These are phyloP conservation scores for Alternaria gaisen DNA, from an alignment of 2,329 filamentous ascomycete species.

Conservation along the genomic window DNA sequence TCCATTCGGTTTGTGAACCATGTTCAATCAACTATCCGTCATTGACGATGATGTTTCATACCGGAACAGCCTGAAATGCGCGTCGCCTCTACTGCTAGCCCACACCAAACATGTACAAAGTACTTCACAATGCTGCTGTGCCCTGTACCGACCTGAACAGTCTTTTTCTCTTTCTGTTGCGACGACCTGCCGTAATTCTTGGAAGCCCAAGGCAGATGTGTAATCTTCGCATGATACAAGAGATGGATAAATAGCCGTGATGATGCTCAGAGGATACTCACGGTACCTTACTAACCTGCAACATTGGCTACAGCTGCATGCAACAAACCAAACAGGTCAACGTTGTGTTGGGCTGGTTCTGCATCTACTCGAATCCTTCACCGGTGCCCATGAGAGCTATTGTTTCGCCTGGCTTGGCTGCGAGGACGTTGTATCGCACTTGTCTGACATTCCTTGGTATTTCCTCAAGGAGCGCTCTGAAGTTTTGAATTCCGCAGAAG, in stretches of 20 bases:
- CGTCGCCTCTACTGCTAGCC: neutral
- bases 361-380: neutral
- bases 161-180: neutral
- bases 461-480: neutral
- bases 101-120: neutral
- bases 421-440: neutral
- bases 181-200: neutral
- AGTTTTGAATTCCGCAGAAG: constrained; percentile 1
- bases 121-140: neutral
- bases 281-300: neutral
- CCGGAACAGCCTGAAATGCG: neutral
- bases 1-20: neutral
- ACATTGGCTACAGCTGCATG: neutral
- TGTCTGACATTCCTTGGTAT: neutral
- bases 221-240: neutral
- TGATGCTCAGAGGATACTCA: neutral
- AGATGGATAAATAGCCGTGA: neutral
- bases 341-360: neutral
- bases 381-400: neutral
- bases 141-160: neutral
- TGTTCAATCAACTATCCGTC: neutral
- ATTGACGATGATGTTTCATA: neutral
- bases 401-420: constrained; percentile 1
- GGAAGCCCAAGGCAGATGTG: neutral
- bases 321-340: neutral